A percentile compares a stretch with the other conserved stretches of the same genome.
These are phyloP conservation scores for Boletus rubescentipes DNA, from an alignment of 768 basidiomycete species.

Conservation along the genomic window DNA sequence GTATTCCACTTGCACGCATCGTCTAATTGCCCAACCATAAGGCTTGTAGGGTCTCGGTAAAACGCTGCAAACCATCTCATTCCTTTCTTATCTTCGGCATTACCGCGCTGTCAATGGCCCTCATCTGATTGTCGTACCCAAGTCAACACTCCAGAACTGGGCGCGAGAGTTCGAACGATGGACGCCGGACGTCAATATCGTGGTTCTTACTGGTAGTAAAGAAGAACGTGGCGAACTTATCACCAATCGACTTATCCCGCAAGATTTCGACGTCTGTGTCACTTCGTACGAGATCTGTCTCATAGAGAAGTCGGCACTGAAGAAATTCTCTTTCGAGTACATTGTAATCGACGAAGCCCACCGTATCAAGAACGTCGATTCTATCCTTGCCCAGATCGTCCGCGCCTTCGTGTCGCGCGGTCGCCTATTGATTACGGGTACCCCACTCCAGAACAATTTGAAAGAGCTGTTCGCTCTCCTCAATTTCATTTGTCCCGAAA, in stretches of 20 bases:
- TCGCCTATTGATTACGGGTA: constrained; percentile 92
- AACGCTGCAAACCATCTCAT: constrained; percentile 96
- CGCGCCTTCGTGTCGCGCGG: constrained; percentile 87
- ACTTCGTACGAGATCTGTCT: constrained; percentile 97
- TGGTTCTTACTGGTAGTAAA: constrained; percentile 81
- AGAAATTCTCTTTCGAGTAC: constrained; percentile 96
- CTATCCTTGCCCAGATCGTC: constrained; percentile 92
- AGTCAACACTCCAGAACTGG: constrained; percentile 98
- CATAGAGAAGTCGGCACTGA: constrained; percentile 88
- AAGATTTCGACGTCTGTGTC: constrained; percentile 91
- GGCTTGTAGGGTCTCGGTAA: constrained; percentile 89
- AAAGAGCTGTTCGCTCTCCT: constrained; percentile 91
- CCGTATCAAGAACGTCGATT: constrained; percentile 98
- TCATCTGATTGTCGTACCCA: constrained; percentile 97
- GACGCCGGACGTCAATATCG: constrained; percentile 84
- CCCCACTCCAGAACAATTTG: constrained; percentile 94
- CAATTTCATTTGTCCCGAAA: constrained; percentile 97
- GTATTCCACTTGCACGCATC: constrained; percentile 8
- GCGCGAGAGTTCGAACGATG: constrained; percentile 87
- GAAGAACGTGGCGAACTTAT: constrained; percentile 88
- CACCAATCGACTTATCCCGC: constrained; percentile 71
- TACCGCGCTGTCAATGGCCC: constrained; percentile 74
- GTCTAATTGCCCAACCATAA: constrained; percentile 1
- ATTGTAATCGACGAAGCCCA: constrained; percentile 99
- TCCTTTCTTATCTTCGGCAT: constrained; percentile 92